Conservation (phyloP, 139 green algal species). For the Chlorella sorokiniana region DNA sequence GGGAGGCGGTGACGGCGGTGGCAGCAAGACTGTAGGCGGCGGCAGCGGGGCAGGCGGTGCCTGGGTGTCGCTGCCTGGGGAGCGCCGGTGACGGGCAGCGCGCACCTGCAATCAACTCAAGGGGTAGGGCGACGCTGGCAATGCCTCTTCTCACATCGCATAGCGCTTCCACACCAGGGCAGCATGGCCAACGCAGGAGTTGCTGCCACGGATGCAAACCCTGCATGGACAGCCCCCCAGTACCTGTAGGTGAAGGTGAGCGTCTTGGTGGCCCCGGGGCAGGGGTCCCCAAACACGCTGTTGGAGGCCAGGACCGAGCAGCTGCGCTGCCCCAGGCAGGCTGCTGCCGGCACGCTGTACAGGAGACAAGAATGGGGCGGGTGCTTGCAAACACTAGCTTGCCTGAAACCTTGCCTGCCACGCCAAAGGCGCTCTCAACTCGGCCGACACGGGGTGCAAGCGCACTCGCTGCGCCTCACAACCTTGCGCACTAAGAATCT, state of each 20-base stretch:
- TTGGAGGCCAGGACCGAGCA: conserved; percentile 3
- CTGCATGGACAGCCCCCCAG: neutral
- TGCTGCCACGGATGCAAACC: too few relatives aligned
- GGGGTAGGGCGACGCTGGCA: too few relatives aligned
- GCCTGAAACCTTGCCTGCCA: neutral
- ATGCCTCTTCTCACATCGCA: too few relatives aligned
- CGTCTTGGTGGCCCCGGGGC: neutral
- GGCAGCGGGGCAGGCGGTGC: too few relatives aligned
- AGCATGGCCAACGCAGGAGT: neutral
- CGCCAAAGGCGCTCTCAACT: too few relatives aligned
- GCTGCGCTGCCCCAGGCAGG: conserved; percentile 11
- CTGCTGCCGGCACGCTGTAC: neutral
- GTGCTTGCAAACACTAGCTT: neutral
- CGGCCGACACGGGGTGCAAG: too few relatives aligned
- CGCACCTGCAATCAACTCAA: too few relatives aligned
- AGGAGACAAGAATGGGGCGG: neutral
- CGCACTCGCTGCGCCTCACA: too few relatives aligned
- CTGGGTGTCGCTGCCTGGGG: too few relatives aligned
- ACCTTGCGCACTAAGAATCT: too few relatives aligned
- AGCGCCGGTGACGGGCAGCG: too few relatives aligned
- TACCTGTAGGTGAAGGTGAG: conserved; percentile 23
- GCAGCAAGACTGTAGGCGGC: neutral
- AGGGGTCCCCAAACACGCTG: conserved; percentile 16
- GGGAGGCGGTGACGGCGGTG: neutral
- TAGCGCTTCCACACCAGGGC: too few relatives aligned